Conservation (phyloP, 306 rosid species). For the Cucumis hystrix region DNA sequence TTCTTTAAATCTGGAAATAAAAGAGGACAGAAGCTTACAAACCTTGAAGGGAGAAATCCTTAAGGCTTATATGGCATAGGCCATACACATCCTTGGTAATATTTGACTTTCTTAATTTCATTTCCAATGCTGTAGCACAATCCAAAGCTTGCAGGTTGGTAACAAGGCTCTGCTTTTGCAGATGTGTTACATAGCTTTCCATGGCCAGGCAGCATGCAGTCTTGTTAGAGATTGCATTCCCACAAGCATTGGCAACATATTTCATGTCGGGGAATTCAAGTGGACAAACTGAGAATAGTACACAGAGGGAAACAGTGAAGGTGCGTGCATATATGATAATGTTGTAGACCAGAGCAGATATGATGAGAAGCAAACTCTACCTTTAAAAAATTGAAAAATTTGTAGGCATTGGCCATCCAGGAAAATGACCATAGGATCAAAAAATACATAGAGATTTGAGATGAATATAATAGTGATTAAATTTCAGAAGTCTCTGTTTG, state of each 20-base stretch:
- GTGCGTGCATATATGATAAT: not conserved
- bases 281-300: slow-evolving; percentile 56
- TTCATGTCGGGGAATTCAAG: slow-evolving; percentile 58
- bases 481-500: not conserved
- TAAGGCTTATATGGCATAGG: slow-evolving; percentile 80
- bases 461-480: not conserved
- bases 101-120: slow-evolving; percentile 49
- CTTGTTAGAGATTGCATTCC: slow-evolving; percentile 46
- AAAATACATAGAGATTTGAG: not conserved
- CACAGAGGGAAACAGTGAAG: not conserved
- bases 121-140: slow-evolving; percentile 79
- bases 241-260: slow-evolving; percentile 56
- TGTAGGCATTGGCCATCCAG: not conserved
- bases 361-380: not conserved
- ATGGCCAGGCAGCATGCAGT: slow-evolving; percentile 67
- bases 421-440: not conserved
- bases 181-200: slow-evolving; percentile 78
- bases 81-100: slow-evolving; percentile 52
- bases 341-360: not conserved
- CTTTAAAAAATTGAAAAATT: not conserved
- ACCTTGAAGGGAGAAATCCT: slow-evolving; percentile 98
- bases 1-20: not conserved
- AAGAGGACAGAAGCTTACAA: not conserved
- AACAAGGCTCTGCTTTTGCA: slow-evolving; percentile 91
- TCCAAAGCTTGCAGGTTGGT: slow-evolving; percentile 92